These are phyloP conservation scores for Venturia asperata DNA, from an alignment of 2,329 filamentous ascomycete species.

Conservation along the genomic window DNA sequence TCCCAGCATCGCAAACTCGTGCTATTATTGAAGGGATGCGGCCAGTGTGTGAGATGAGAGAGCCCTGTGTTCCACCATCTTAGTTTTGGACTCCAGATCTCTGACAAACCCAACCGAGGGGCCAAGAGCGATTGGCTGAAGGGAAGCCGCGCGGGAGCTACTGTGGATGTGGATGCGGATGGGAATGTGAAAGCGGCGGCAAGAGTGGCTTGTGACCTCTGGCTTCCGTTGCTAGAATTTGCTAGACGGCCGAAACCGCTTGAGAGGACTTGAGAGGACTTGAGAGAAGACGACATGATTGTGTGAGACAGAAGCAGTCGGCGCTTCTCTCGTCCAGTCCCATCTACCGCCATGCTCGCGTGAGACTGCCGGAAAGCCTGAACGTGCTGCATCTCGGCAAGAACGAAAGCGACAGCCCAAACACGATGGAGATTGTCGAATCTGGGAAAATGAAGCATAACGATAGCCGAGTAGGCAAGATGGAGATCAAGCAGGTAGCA, in stretches of 20 bases:
- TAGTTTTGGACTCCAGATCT: neutral
- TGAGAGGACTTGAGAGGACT: neutral
- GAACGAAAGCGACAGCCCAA: neutral
- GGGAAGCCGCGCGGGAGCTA: neutral
- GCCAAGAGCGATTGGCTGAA: slow-evolving; percentile 4
- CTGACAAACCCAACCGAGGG: neutral
- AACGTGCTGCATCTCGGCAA: neutral
- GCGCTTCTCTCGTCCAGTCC: neutral
- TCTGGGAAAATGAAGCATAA: neutral
- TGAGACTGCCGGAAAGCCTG: neutral
- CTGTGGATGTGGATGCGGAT: neutral
- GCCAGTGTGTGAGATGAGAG: too few relatives aligned
- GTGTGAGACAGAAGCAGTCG: neutral
- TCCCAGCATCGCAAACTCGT: neutral
- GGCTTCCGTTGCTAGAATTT: neutral
- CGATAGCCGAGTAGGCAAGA: neutral
- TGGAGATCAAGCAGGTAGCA: neutral
- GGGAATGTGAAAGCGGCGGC: neutral
- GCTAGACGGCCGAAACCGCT: neutral
- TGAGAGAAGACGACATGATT: neutral
- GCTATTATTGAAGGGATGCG: neutral
- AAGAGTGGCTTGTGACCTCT: slow-evolving; percentile 3
- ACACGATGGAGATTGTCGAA: neutral
- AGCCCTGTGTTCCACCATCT: neutral
- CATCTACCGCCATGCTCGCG: neutral